Percentiles rank a stretch among this genome's conserved stretches.
These are phyloP conservation scores for Phytopythium montanum DNA, from an alignment of 352 stramenopile species.

Conservation along the genomic window DNA sequence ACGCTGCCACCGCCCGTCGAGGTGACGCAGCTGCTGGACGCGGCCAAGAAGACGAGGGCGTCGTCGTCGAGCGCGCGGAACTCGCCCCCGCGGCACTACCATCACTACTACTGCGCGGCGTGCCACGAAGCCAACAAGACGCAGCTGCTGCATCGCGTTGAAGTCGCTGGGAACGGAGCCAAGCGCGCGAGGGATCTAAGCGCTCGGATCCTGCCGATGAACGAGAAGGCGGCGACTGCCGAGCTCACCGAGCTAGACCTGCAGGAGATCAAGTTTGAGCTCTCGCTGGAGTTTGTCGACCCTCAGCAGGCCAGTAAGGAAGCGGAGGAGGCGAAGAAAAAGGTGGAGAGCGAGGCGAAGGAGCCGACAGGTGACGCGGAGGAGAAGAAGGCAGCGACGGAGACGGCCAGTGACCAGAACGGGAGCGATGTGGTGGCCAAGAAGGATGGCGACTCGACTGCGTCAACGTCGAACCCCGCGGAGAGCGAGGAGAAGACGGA, in stretches of 20 bases:
- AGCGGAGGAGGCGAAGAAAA: conserved; percentile 13
- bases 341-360: conserved; percentile 12
- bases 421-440: conserved; percentile 17
- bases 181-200: conserved; percentile 70
- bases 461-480: conserved; percentile 3
- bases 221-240: conserved; percentile 49
- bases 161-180: conserved; percentile 54
- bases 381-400: conserved; percentile 7
- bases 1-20: conserved; percentile 50
- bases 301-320: conserved; percentile 18
- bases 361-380: conserved; percentile 12
- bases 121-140: conserved; percentile 80
- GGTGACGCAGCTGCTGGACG: conserved; percentile 78
- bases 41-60: conserved; percentile 63
- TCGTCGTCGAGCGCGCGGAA: conserved; percentile 63
- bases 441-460: conserved; percentile 2
- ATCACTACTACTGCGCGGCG: conserved; percentile 71
- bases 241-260: conserved; percentile 74
- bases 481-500: conserved; percentile 21
- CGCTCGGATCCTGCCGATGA: conserved; percentile 51
- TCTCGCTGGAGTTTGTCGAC: conserved; percentile 54
- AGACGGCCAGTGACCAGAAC: background rate
- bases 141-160: conserved; percentile 69
- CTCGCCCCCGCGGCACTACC: conserved; percentile 69
- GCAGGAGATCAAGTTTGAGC: conserved; percentile 80